Evolutionary conservation across 2,329 filamentous ascomycete species (phyloP).

Genomic region (Dryadomyces quercus-mongolicae): DNA sequence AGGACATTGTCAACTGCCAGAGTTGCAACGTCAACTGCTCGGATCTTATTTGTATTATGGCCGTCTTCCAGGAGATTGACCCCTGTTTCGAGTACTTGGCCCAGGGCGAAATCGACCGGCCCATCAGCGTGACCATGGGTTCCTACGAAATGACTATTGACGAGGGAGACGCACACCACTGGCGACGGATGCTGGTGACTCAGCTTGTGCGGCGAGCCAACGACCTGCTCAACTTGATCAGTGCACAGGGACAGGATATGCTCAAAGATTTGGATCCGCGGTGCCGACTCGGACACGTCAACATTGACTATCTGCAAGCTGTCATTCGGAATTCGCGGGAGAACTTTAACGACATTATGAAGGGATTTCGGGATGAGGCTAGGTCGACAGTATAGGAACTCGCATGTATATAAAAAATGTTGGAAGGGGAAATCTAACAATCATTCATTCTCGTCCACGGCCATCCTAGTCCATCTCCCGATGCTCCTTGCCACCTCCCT

Average conservation of each 20-base stretch:
- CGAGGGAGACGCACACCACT: neutral
- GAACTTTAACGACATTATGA: neutral
- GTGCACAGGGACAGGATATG: neutral
- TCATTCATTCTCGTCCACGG: no score
- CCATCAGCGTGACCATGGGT: neutral
- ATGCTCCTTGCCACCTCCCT: no score
- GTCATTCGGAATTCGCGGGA: neutral
- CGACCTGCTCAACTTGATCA: neutral
- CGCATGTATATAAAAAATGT: no score
- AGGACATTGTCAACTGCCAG: neutral
- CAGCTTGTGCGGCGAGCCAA: neutral
- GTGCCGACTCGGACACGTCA: neutral
- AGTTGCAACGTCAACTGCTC: neutral
- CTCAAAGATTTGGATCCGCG: neutral
- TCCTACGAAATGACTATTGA: neutral
- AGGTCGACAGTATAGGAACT: neutral
- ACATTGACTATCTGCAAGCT: neutral
- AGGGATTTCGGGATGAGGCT: neutral
- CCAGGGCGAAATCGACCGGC: neutral
- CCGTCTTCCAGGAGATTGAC: neutral
- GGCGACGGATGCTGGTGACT: neutral
- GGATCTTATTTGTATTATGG: constrained; percentile 1
- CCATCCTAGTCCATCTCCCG: no score
- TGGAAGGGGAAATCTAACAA: no score
- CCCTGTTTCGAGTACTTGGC: neutral